phyloP scores from a whole-genome alignment of 495 filamentous ascomycete genomes.

The Podospora conica region DNA sequence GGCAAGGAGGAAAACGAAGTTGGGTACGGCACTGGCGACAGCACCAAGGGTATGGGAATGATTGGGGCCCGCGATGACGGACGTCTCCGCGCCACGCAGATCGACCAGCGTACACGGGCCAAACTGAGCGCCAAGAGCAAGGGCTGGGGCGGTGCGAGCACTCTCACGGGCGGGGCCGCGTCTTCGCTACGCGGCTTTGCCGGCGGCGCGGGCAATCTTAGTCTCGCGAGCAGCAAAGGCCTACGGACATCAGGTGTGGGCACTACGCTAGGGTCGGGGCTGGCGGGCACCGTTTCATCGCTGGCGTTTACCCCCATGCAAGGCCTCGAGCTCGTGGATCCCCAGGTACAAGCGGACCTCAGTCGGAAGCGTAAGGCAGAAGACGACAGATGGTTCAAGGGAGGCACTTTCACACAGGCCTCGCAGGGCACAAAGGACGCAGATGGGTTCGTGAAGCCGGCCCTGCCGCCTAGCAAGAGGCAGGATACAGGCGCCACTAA shows the following conservation, averaged over 20 bases:
- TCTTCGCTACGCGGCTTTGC: constrained; percentile 69
- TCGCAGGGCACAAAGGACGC: constrained; percentile 39
- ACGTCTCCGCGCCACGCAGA: constrained; percentile 76
- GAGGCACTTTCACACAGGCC: constrained; percentile 91
- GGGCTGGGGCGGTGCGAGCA: constrained; percentile 78
- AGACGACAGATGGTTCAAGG: constrained; percentile 92
- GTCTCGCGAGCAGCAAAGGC: constrained; percentile 61
- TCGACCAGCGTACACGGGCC: constrained; percentile 88
- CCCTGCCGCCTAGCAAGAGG: constrained; percentile 58
- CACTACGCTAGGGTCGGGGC: constrained; percentile 44
- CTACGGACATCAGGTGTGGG: constrained; percentile 72
- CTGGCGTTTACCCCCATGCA: constrained; percentile 93
- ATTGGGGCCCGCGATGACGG: constrained; percentile 83
- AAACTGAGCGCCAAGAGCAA: constrained; percentile 93
- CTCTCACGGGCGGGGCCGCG: constrained; percentile 59
- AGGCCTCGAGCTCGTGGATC: constrained; percentile 91
- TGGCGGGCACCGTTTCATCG: constrained; percentile 72
- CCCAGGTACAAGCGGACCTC: constrained; percentile 77
- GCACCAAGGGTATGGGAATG: constrained; percentile 89
- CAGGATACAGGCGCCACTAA: constrained; percentile 47
- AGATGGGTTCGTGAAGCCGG: constrained; percentile 50
- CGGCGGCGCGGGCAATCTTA: constrained; percentile 57
- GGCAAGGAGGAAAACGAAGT: constrained; percentile 94
- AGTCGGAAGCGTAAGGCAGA: constrained; percentile 86
- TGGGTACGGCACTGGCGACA: constrained; percentile 82